These are phyloP conservation scores for Pseudogymnoascus sp. DNA, from an alignment of 2,329 filamentous ascomycete genomes.

Conservation along the genomic window DNA sequence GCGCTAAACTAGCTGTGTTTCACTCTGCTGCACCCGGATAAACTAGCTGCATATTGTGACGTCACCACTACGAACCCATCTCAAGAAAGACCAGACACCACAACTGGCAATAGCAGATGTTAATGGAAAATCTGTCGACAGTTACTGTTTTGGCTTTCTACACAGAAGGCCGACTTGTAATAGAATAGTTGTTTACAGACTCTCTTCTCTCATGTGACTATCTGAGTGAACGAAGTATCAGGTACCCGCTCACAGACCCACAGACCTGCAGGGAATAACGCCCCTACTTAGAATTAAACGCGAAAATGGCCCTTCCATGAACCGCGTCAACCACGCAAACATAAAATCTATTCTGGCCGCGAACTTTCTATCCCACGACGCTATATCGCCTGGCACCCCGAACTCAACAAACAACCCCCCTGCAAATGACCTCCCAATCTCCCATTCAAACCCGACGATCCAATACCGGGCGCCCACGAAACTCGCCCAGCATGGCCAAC, in stretches of 20 bases:
- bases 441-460: background rate
- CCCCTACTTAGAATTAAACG: background rate
- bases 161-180: background rate
- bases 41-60: background rate
- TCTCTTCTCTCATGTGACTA: background rate
- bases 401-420: background rate
- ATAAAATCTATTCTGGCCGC: background rate
- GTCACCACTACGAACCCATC: background rate
- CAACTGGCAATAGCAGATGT: background rate
- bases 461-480: constrained; percentile 1
- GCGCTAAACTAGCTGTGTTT: background rate
- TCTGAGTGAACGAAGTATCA: background rate
- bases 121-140: background rate
- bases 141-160: background rate
- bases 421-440: background rate
- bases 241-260: background rate
- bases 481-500: background rate
- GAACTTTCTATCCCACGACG: background rate
- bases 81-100: too few relatives aligned
- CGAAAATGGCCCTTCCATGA: background rate
- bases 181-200: background rate
- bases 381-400: background rate
- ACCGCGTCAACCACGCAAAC: background rate
- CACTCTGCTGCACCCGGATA: background rate
- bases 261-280: background rate